phyloP scores from a whole-genome alignment of 192 early-diverging fungal genomes.

The Coemansia biformis region DNA sequence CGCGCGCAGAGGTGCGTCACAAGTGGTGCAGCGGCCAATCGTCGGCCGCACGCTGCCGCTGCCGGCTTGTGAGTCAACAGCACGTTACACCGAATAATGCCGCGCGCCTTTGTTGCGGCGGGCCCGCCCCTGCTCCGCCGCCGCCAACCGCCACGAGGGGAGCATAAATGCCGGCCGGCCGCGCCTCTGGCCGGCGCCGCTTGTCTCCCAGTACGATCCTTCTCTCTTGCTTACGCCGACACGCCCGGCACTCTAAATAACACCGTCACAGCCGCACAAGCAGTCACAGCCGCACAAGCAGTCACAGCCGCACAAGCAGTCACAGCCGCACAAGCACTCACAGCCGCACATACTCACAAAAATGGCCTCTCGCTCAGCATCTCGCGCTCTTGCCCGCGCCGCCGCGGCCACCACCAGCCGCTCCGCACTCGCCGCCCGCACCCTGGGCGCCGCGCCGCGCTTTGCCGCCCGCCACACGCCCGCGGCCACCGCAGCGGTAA shows the following conservation, averaged over 20 bases:
- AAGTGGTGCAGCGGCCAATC: neutral
- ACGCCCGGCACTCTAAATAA: slow-evolving; percentile 1
- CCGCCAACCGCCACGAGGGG: too few relatives aligned
- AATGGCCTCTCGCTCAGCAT: slow-evolving; percentile 47
- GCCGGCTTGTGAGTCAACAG: neutral
- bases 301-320: too few relatives aligned
- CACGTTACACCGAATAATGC: too few relatives aligned
- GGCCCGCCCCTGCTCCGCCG: too few relatives aligned
- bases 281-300: too few relatives aligned
- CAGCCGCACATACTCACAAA: neutral
- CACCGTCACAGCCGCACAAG: too few relatives aligned
- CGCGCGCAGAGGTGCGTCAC: slow-evolving; percentile 5
- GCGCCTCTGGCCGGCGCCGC: too few relatives aligned
- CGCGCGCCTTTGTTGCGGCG: too few relatives aligned
- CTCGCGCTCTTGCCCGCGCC: slow-evolving; percentile 42
- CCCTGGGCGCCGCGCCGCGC: slow-evolving; percentile 45
- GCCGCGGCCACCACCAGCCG: slow-evolving; percentile 32
- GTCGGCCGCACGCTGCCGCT: too few relatives aligned
- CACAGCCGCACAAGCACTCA: slow-evolving; percentile 10
- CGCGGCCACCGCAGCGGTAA: slow-evolving; percentile 36
- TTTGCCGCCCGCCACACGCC: slow-evolving; percentile 38
- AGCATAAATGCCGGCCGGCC: too few relatives aligned
- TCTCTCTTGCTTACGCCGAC: slow-evolving; percentile 9
- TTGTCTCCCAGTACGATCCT: neutral
- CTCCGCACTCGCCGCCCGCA: slow-evolving; percentile 37